Conservation (phyloP, 2,329 filamentous ascomycete genomes). For the Arthroderma sp. region DNA sequence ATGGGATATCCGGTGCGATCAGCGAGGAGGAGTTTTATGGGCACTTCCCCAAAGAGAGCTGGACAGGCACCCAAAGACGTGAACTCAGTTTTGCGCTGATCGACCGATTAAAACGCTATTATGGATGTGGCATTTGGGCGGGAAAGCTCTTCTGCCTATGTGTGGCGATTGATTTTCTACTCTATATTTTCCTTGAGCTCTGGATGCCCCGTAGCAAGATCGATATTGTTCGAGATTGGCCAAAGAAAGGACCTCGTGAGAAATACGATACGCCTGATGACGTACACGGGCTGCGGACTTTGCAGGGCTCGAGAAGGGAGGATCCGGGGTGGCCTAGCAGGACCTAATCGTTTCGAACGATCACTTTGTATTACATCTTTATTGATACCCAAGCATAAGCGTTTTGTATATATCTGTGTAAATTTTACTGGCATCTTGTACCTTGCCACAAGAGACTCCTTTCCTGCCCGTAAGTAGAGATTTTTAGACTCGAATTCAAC, state of each 20-base stretch:
- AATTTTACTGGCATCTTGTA: too few species aligned
- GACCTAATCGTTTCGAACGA: too few species aligned
- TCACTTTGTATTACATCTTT: too few species aligned
- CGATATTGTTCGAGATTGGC: conserved; percentile 85
- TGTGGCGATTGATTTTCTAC: conserved; percentile 82
- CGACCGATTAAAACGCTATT: conserved; percentile 88
- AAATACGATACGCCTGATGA: neutral
- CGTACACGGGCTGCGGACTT: too few species aligned
- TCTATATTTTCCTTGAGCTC: conserved; percentile 79
- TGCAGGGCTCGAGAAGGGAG: too few species aligned
- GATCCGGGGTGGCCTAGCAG: too few species aligned
- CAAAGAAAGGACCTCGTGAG: conserved; percentile 47
- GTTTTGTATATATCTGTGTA: too few species aligned
- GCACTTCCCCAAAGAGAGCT: conserved; percentile 54
- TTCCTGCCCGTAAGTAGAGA: too few species aligned
- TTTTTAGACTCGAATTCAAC: too few species aligned
- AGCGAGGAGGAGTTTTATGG: conserved; percentile 81
- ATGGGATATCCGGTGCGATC: conserved; percentile 78
- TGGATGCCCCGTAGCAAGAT: conserved; percentile 74
- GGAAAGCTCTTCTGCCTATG: conserved; percentile 95
- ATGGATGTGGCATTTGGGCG: conserved; percentile 96
- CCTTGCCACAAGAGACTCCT: too few species aligned
- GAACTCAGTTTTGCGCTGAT: conserved; percentile 85
- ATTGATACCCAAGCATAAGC: too few species aligned
- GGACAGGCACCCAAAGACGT: conserved; percentile 57